Evolutionary conservation across 495 filamentous ascomycete genomes (phyloP), one percentile per base, ranked within the genome.

Genomic region (Pyrenula massariospora): DNA sequence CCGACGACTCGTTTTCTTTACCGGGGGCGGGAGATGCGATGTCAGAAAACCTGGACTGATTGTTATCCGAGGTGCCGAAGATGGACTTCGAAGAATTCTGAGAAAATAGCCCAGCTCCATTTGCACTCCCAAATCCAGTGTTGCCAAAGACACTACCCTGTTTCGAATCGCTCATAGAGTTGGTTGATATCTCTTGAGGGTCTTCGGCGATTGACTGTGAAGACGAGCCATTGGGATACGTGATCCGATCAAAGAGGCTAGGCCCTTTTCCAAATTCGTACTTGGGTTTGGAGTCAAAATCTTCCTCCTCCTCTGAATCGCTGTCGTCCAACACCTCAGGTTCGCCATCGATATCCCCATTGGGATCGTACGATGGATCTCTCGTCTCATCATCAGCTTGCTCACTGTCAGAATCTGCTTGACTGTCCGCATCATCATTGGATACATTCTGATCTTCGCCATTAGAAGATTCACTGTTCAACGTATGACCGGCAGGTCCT

Each of bases 351-450:
- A 25, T 10, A 12, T 57, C 53, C 22, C 53, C 57, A 19, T 55
- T 47, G 10, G 62, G 60, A 24, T 63, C 62, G 10, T 60, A 59
- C 50, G 59, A 64, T 20, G 63, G 71, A 19, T 67, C 63, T 48
- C 68, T 76, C 5, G 71, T 69, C 47, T 75, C 71, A n/a, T 74
- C 72, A 12, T 73, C 76, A 10, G 72, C 71, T 3, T 73, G 72
- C 21, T 80, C 76, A 53, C 63, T 61, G 5, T 65, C 59, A 15
- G 62, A 63, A 11, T 64, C 74, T 22, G 77, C 79, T 12, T 70
- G 73, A 36, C 79, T 67, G 5, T 64, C 70, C 56, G 54, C 55
- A 22, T 63, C 60, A 58, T 64, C 56, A 53, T 64, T 61, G 0
- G 63, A 58, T 25, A 70, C 66, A 50, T 76, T 70, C 48, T 73